Base-by-base conservation (phyloP, 768 basidiomycete species). In the Krasilnikovozyma curviuscula region DNA sequence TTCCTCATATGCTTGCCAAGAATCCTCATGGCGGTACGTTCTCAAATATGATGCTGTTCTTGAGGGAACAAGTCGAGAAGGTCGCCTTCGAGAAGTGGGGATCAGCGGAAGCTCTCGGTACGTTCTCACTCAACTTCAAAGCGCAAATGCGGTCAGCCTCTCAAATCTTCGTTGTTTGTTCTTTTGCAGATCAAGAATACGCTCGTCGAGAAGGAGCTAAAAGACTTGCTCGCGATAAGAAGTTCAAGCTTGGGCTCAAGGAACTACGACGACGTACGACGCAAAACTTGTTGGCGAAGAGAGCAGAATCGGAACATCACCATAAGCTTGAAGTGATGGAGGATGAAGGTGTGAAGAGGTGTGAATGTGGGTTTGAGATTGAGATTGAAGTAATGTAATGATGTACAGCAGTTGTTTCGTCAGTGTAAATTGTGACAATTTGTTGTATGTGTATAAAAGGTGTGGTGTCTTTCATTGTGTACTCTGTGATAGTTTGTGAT, bases 11-110 rank as follows among this genome's bases (percentile, higher is more conserved):
- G 23, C 71, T 97, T 49, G 85, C 89, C 60, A 81, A 84, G 18
- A 95, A 95, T 62, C 89, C 85, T 3, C 88, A 93, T 68, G 81
- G 83, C 55, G 81, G 86, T 10, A 89, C 84, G 0, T 97, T 83
- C 61, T 82, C 83, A 30, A 98, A 97, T 69, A 97, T 97, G 93
- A 97, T 97, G 93, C 72, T 98, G 19, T 97, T 82, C 66, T 70
- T 95, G 5, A 77, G 93, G 29, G 80, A 70, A 59, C 56, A 56
- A 49, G 65, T 64, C 2, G 93, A 98, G 63, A 83, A 79, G 38
- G 95, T 89, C 65, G 91, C 93, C 5, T 93, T 80, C 81, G 79
- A 83, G 61, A 98, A 98, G 66, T 98, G 93, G 93, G 89, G 86
- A 0, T 83, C 85, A 1, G 73, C 83, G 8, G 88, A 93, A 62